Evolutionary conservation across 1,284 basidiomycete species (phyloP).

Genomic region (Boletus sp.): DNA sequence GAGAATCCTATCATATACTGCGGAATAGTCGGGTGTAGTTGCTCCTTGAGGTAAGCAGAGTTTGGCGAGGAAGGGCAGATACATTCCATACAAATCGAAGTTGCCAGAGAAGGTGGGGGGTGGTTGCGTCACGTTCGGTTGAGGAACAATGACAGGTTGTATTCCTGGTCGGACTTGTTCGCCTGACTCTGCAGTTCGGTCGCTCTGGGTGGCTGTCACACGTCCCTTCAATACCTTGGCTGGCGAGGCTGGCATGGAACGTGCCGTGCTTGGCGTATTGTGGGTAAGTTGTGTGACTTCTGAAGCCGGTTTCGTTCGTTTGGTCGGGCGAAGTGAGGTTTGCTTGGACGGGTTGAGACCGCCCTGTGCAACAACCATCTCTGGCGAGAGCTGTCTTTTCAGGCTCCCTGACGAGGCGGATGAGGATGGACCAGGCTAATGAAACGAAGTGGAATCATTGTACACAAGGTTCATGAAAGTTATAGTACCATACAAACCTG

Average conservation of each 20-base stretch:
- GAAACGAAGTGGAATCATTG: background rate
- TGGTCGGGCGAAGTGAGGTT: constrained; percentile 16
- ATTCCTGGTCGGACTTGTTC: constrained; percentile 2
- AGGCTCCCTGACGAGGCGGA: constrained; percentile 20
- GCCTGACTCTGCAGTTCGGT: background rate
- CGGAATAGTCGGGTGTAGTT: constrained; percentile 28
- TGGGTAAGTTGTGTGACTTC: constrained; percentile 15
- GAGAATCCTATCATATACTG: constrained; percentile 36
- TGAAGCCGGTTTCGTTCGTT: constrained; percentile 14
- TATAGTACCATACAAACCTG: constrained; percentile 12
- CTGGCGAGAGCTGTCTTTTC: constrained; percentile 23
- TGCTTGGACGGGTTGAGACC: constrained; percentile 5
- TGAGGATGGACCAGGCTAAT: constrained; percentile 13
- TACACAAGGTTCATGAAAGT: background rate
- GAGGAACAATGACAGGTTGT: constrained; percentile 8
- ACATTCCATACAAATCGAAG: constrained; percentile 40
- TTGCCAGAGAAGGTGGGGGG: constrained; percentile 31
- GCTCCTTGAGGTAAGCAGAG: constrained; percentile 32
- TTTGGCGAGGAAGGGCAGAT: constrained; percentile 33
- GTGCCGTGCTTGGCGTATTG: constrained; percentile 4
- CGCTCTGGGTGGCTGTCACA: background rate
- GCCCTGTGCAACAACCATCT: constrained; percentile 9
- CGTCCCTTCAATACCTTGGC: constrained; percentile 12
- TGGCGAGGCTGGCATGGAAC: constrained; percentile 10
- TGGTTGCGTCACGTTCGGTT: constrained; percentile 6